phyloP scores from a whole-genome alignment of 2,329 filamentous ascomycete species.

The Grosmannia huntii region DNA sequence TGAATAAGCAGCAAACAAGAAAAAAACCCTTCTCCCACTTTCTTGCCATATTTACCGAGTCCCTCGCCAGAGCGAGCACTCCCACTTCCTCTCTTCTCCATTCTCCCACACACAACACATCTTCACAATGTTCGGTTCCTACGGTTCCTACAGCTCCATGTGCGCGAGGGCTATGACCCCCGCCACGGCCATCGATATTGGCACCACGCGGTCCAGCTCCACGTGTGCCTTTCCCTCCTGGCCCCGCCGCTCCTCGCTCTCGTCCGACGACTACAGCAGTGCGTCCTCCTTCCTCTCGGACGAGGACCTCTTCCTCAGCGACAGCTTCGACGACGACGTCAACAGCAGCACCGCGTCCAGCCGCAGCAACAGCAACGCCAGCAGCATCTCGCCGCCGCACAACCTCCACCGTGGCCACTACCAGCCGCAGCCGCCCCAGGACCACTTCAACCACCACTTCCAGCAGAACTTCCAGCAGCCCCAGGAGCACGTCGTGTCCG shows the following conservation, averaged over 20 bases:
- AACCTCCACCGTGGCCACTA: slow-evolving; percentile 11
- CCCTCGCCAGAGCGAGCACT: neutral
- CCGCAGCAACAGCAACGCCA: slow-evolving; percentile 31
- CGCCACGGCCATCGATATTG: slow-evolving; percentile 33
- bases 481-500: slow-evolving; percentile 23
- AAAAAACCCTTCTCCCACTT: neutral
- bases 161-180: slow-evolving; percentile 19
- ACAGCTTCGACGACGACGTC: slow-evolving; percentile 35
- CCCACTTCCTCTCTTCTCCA: neutral
- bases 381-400: slow-evolving; percentile 25
- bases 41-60: neutral
- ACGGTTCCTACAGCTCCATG: slow-evolving; percentile 36
- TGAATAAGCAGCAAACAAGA: neutral
- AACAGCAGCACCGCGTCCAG: slow-evolving; percentile 23
- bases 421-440: slow-evolving; percentile 11
- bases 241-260: slow-evolving; percentile 41
- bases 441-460: slow-evolving; percentile 2
- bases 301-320: slow-evolving; percentile 47
- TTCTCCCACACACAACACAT: slow-evolving; percentile 11
- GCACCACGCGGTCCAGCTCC: slow-evolving; percentile 22
- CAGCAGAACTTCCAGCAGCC: slow-evolving; percentile 10
- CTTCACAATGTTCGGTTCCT: slow-evolving; percentile 35
- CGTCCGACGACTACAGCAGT: slow-evolving; percentile 28
- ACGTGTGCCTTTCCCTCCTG: slow-evolving; percentile 46
- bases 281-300: slow-evolving; percentile 48